These are phyloP conservation scores for Solanum hybrid DNA, from an alignment of 305 asterid genomes.

Conservation along the genomic window DNA sequence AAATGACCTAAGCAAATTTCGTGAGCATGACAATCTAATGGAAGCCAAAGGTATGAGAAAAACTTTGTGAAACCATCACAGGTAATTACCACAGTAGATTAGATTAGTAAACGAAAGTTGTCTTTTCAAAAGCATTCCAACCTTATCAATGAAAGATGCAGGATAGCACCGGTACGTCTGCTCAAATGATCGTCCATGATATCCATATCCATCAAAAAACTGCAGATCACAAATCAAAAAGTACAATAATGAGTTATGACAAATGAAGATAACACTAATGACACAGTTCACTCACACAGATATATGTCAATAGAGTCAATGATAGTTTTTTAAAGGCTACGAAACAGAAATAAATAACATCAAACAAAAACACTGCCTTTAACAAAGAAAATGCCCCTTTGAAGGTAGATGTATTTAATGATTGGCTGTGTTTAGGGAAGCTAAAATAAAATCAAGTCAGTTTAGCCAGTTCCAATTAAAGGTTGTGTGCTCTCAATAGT, in stretches of 20 bases:
- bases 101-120: not conserved
- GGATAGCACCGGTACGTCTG: constrained; percentile 93
- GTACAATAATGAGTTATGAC: not conserved
- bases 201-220: constrained; percentile 89
- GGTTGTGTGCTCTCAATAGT: not conserved
- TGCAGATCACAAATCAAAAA: constrained; percentile 27
- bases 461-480: not conserved
- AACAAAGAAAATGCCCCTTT: not conserved
- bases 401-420: not conserved
- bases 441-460: not conserved
- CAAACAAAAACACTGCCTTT: not conserved
- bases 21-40: not conserved
- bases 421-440: not conserved
- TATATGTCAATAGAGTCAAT: not conserved
- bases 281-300: not conserved
- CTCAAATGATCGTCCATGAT: constrained; percentile 88
- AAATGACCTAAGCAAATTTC: not conserved
- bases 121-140: constrained; percentile 15
- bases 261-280: not conserved
- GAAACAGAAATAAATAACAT: not conserved
- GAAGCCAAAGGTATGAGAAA: not conserved
- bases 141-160: constrained; percentile 96
- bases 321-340: not conserved
- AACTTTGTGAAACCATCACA: not conserved
- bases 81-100: not conserved